Conservation (phyloP, 148 eudicot species). For the Bassia scoparia region DNA sequence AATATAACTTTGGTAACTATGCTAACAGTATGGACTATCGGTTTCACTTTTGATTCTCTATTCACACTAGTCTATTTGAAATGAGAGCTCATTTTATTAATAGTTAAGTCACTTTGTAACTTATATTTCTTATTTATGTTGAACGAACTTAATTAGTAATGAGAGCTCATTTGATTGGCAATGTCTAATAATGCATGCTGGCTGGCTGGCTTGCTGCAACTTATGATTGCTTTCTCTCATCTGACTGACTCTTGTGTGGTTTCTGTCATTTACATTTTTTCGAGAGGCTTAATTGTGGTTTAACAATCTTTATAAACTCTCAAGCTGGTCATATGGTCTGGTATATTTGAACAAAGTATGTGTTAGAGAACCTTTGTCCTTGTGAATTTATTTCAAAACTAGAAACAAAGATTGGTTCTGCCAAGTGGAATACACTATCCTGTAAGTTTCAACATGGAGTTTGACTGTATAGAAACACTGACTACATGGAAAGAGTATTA, state of each 20-base stretch:
- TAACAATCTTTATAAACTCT: not conserved
- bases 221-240: not conserved
- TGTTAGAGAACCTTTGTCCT: not conserved
- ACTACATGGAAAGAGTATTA: not conserved
- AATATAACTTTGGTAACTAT: no score
- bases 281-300: not conserved
- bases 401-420: not conserved
- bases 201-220: not conserved
- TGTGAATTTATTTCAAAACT: not conserved
- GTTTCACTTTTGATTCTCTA: no score
- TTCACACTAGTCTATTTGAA: no score
- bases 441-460: not conserved
- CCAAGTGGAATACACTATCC: not conserved
- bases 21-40: no score
- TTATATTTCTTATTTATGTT: not conserved
- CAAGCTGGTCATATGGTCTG: not conserved
- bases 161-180: no score
- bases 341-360: not conserved
- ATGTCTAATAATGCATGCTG: not conserved
- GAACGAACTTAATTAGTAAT: not conserved
- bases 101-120: not conserved
- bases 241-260: not conserved
- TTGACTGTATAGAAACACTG: not conserved
- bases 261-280: not conserved
- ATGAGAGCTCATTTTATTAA: no score